A percentile compares a stretch with the other conserved stretches of the same genome.
phyloP scores from a whole-genome alignment of 2,329 filamentous ascomycete genomes.

The Talaromyces sp. region DNA sequence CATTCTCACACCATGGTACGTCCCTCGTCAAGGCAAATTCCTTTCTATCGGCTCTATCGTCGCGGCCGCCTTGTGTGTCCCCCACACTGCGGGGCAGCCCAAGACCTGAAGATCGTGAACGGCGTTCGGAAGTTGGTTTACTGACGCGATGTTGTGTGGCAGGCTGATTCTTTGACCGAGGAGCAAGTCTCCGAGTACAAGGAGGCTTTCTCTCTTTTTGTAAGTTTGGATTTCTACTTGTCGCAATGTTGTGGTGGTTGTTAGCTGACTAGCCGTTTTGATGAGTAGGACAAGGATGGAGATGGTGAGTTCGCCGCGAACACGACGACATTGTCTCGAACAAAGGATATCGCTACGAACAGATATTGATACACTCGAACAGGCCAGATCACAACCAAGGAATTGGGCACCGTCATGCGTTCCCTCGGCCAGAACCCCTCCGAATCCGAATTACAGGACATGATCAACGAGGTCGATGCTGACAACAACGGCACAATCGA shows the following conservation, averaged over 20 bases:
- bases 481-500: slow-evolving; percentile 93
- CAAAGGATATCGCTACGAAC: neutral
- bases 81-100: slow-evolving; percentile 38
- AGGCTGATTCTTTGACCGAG: slow-evolving; percentile 98
- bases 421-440: slow-evolving; percentile 87
- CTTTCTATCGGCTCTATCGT: neutral
- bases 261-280: slow-evolving; percentile 18
- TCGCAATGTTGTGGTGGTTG: neutral
- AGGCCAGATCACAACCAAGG: slow-evolving; percentile 92
- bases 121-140: slow-evolving; percentile 1
- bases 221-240: slow-evolving; percentile 58
- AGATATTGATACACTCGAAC: slow-evolving; percentile 14
- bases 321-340: slow-evolving; percentile 7
- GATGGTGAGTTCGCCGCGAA: slow-evolving; percentile 66
- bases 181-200: slow-evolving; percentile 99
- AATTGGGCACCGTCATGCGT: slow-evolving; percentile 86
- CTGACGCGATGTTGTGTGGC: slow-evolving; percentile 31
- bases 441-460: slow-evolving; percentile 85
- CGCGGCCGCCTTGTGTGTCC: slow-evolving; percentile 20
- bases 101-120: slow-evolving; percentile 14
- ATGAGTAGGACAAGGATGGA: slow-evolving; percentile 76
- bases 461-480: slow-evolving; percentile 91
- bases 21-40: neutral
- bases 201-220: slow-evolving; percentile 99
- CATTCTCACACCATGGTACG: slow-evolving; percentile 18